phyloP scores from a whole-genome alignment of 1,284 basidiomycete genomes.

The Melampsora americana region DNA sequence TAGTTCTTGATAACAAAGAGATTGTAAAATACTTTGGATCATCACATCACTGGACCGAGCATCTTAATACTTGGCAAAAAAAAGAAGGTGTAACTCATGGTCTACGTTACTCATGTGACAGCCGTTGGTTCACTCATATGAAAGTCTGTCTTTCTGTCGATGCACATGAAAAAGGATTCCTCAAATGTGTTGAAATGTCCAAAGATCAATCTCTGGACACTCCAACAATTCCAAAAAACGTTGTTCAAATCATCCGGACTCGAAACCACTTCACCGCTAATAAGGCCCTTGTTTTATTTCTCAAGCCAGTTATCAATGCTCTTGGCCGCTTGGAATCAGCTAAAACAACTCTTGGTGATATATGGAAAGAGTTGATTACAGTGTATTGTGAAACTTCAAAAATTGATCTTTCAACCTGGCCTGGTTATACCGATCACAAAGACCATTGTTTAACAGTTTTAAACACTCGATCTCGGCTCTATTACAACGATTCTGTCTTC shows the following conservation, averaged over 20 bases:
- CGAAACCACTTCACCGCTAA: constrained; percentile 25
- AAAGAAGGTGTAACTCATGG: constrained; percentile 12
- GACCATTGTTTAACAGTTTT: constrained; percentile 5
- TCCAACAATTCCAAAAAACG: background rate
- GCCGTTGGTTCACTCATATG: constrained; percentile 3
- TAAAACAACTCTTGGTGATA: background rate
- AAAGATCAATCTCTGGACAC: constrained; percentile 5
- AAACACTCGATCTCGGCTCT: background rate
- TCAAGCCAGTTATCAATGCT: no score
- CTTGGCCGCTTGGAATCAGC: background rate
- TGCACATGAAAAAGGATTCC: constrained; percentile 11
- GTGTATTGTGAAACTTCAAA: background rate
- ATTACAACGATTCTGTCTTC: background rate
- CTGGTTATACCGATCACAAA: background rate
- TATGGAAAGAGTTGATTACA: constrained; percentile 1
- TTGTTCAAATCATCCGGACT: constrained; percentile 3
- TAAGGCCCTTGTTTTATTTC: constrained; percentile 16
- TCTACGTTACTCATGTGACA: constrained; percentile 2
- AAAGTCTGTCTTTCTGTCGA: constrained; percentile 20
- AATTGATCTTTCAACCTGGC: background rate
- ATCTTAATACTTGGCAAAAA: constrained; percentile 13
- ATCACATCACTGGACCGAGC: constrained; percentile 18
- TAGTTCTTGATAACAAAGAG: constrained; percentile 6
- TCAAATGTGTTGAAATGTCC: constrained; percentile 1
- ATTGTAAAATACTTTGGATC: constrained; percentile 27